Percentiles rank a stretch among this genome's conserved stretches.
These are phyloP conservation scores for Leishmania aethiopica DNA, from an alignment of 208 protist species.

Conservation along the genomic window DNA sequence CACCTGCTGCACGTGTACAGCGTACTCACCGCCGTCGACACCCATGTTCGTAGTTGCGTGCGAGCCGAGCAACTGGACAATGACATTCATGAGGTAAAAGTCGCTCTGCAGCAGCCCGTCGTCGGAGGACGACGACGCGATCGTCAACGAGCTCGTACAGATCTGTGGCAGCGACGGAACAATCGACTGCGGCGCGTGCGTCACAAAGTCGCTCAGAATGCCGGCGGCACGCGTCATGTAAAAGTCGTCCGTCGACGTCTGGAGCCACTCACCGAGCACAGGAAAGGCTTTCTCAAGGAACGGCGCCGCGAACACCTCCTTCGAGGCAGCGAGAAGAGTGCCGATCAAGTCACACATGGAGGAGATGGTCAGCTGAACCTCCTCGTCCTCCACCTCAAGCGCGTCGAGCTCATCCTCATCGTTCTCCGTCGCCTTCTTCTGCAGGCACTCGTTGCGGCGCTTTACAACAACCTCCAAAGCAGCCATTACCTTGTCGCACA, in stretches of 20 bases:
- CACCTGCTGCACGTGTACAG: conserved; percentile 40
- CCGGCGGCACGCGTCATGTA: conserved; percentile 58
- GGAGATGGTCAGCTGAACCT: conserved; percentile 65
- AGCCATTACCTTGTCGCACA: conserved; percentile 73
- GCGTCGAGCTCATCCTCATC: conserved; percentile 89
- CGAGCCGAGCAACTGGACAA: conserved; percentile 59
- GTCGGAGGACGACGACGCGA: conserved; percentile 52
- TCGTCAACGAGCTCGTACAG: conserved; percentile 46
- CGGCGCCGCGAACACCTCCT: conserved; percentile 67
- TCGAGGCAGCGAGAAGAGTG: conserved; percentile 63
- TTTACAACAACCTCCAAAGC: conserved; percentile 62
- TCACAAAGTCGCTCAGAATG: conserved; percentile 81
- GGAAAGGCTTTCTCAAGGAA: conserved; percentile 72
- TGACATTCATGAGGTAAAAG: conserved; percentile 80
- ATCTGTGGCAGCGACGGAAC: conserved; percentile 51
- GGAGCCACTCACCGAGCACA: conserved; percentile 59
- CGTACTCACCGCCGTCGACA: conserved; percentile 51
- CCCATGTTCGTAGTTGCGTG: conserved; percentile 26
- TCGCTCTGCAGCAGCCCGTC: conserved; percentile 61
- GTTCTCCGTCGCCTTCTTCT: conserved; percentile 62
- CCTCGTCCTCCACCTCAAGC: conserved; percentile 73
- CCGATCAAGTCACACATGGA: conserved; percentile 67
- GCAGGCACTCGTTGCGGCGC: conserved; percentile 47
- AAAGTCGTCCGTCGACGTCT: conserved; percentile 65
- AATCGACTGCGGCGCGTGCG: conserved; percentile 60